Evolutionary conservation across 208 protist species (phyloP).

Genomic region (Acanthamoeba sp.): DNA sequence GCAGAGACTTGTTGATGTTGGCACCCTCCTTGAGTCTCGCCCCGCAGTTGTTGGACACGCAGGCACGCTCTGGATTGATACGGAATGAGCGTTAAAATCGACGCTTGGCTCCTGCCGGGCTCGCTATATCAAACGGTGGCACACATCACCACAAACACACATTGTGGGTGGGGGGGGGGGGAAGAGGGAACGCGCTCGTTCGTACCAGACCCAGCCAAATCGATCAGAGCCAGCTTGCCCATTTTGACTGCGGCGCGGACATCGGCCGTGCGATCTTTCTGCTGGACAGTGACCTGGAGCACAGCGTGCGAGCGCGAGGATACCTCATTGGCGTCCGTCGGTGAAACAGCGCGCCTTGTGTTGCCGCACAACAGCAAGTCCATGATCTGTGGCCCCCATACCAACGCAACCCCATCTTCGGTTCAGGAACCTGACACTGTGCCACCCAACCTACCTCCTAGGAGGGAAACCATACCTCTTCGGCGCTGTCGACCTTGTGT

Average conservation of each 20-base stretch:
- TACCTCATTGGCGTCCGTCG: slow-evolving; percentile 90
- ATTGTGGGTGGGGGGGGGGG: not conserved
- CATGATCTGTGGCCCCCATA: slow-evolving; percentile 73
- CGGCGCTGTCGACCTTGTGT: slow-evolving; percentile 77
- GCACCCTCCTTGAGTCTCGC: slow-evolving; percentile 89
- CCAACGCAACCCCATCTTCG: too few relatives aligned
- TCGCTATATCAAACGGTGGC: too few relatives aligned
- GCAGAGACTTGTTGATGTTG: slow-evolving; percentile 92
- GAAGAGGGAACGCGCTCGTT: not conserved
- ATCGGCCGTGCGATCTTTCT: slow-evolving; percentile 47
- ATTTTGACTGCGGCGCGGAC: slow-evolving; percentile 59
- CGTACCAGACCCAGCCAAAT: slow-evolving; percentile 90
- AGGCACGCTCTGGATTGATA: slow-evolving; percentile 39
- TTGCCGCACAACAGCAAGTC: slow-evolving; percentile 85
- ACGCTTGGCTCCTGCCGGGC: too few relatives aligned
- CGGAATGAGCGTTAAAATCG: too few relatives aligned
- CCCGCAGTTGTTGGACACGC: slow-evolving; percentile 88
- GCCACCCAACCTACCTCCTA: not conserved
- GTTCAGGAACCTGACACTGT: not conserved
- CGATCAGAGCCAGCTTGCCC: slow-evolving; percentile 91
- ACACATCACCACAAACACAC: not conserved
- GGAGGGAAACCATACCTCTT: slow-evolving; percentile 79
- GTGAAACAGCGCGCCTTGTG: slow-evolving; percentile 87
- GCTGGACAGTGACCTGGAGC: slow-evolving; percentile 76
- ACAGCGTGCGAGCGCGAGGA: slow-evolving; percentile 90